Evolutionary conservation across 140 eudicot species (phyloP).

Genomic region (Cichorium intybus): DNA sequence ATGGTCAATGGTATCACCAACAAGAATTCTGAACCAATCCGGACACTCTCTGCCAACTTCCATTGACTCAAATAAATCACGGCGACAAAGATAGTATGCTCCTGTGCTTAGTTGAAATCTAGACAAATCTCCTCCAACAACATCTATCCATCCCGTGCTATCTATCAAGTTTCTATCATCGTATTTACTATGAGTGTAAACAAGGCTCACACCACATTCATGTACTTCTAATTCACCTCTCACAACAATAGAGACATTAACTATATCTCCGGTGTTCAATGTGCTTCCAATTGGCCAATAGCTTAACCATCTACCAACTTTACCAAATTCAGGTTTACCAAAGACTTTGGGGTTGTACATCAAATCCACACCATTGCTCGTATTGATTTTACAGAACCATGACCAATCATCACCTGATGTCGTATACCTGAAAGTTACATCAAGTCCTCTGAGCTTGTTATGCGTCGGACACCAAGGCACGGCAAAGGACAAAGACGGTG

Average conservation of each 20-base stretch:
- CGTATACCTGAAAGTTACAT: slow-evolving; percentile 15
- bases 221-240: slow-evolving; percentile 7
- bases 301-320: too few species aligned
- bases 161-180: slow-evolving; percentile 7
- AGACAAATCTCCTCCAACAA: slow-evolving; percentile 11
- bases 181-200: slow-evolving; percentile 7
- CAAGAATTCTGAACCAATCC: too few species aligned
- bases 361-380: slow-evolving; percentile 11
- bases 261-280: slow-evolving; percentile 8
- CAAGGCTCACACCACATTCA: too few species aligned
- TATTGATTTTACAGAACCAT: slow-evolving; percentile 18
- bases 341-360: slow-evolving; percentile 31
- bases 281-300: too few species aligned
- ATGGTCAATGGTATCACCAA: too few species aligned
- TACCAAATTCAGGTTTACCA: too few species aligned
- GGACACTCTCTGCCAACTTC: too few species aligned
- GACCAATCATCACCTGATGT: neutral
- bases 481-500: neutral
- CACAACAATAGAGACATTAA: slow-evolving; percentile 12
- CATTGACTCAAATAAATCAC: too few species aligned
- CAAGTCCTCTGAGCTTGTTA: slow-evolving; percentile 17
- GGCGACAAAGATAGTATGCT: too few species aligned
- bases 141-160: slow-evolving; percentile 7
- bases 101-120: too few species aligned
- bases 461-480: slow-evolving; percentile 12